Evolutionary conservation across 1,284 basidiomycete species (phyloP).

Genomic region (Rhodotorula sp.): DNA sequence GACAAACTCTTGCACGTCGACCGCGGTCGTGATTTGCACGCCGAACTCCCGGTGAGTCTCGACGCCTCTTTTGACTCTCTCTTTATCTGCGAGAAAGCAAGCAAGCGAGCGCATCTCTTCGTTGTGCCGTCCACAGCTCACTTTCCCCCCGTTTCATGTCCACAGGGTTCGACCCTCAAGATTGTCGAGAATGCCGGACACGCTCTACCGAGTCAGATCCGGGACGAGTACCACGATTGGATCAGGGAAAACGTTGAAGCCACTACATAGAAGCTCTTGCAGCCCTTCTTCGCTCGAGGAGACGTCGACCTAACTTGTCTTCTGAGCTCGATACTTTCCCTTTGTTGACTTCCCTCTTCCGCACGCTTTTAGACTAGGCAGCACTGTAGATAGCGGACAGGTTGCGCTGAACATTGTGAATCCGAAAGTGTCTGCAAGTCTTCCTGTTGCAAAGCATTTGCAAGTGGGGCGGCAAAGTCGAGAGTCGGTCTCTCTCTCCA

Average conservation of each 20-base stretch:
- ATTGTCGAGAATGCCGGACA: slow-evolving; percentile 32
- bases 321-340: not conserved
- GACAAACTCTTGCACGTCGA: slow-evolving; percentile 64
- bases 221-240: slow-evolving; percentile 31
- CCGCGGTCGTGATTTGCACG: slow-evolving; percentile 61
- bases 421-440: no score
- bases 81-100: no score
- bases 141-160: not conserved
- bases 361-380: no score
- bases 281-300: not conserved
- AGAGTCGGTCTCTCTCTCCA: no score
- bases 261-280: no score
- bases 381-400: no score
- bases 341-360: no score
- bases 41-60: slow-evolving; percentile 57
- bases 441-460: no score
- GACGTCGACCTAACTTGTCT: not conserved
- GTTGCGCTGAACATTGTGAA: no score
- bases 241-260: slow-evolving; percentile 13
- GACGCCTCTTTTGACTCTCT: no score
- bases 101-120: no score
- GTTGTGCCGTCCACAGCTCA: not conserved
- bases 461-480: no score
- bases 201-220: slow-evolving; percentile 32
- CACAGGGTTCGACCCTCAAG: slow-evolving; percentile 28